Conservation (phyloP, 2,329 filamentous ascomycete species). For the Onygenales sp. region DNA sequence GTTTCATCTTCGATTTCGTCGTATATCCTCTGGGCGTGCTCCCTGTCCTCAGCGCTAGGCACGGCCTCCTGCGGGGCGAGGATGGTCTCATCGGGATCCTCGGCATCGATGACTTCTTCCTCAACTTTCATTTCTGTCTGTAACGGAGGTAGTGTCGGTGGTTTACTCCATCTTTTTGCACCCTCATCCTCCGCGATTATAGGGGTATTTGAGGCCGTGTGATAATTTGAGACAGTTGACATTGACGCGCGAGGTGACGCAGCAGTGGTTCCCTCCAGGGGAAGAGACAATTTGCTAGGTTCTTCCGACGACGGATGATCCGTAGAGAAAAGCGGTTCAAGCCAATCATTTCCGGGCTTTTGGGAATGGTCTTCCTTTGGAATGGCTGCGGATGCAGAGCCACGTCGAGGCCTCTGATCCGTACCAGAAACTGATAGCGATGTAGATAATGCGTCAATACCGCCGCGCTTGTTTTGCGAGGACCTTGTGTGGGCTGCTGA, state of each 20-base stretch:
- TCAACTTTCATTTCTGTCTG: slow-evolving; percentile 9
- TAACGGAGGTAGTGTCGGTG: slow-evolving; percentile 7
- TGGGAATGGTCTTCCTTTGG: background rate
- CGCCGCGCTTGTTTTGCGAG: background rate
- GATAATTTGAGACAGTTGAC: slow-evolving; percentile 35
- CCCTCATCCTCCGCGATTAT: slow-evolving; percentile 23
- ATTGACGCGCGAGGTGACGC: slow-evolving; percentile 24
- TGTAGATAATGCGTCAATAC: background rate
- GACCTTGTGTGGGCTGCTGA: background rate
- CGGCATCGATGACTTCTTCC: slow-evolving; percentile 10
- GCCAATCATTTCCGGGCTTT: slow-evolving; percentile 7
- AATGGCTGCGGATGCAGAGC: background rate
- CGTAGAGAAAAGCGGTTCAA: slow-evolving; percentile 15
- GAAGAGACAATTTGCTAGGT: slow-evolving; percentile 15
- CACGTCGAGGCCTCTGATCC: background rate
- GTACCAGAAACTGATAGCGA: background rate
- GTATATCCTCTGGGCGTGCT: slow-evolving; percentile 73
- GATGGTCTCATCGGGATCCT: background rate
- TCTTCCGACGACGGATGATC: slow-evolving; percentile 15
- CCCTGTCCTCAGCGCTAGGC: slow-evolving; percentile 56
- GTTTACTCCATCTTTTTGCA: slow-evolving; percentile 6
- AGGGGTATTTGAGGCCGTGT: slow-evolving; percentile 35
- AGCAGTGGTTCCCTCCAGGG: slow-evolving; percentile 17
- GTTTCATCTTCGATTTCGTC: slow-evolving; percentile 70
- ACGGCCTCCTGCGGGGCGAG: slow-evolving; percentile 13